phyloP scores from a whole-genome alignment of 228 moss, liverwort and hornwort genomes.

The Sphagnum fallax region DNA sequence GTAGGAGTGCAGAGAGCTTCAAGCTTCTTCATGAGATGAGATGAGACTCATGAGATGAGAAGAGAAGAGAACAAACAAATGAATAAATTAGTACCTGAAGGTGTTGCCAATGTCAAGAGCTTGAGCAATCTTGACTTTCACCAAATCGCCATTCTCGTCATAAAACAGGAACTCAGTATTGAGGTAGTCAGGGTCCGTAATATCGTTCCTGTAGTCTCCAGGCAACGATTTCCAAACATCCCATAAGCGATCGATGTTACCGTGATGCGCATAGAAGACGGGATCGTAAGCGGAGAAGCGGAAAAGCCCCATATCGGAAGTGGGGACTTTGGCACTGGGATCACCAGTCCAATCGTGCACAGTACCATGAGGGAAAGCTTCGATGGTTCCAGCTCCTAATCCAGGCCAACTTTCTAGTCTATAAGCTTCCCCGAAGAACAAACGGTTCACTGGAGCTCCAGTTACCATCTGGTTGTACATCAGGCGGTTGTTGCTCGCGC shows the following conservation, averaged over 20 bases:
- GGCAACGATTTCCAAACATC: constrained; percentile 27
- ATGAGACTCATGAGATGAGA: no score
- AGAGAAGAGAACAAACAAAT: no score
- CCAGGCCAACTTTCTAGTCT: constrained; percentile 23
- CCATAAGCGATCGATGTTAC: constrained; percentile 51
- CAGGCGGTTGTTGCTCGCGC: constrained; percentile 12
- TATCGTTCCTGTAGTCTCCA: constrained; percentile 14
- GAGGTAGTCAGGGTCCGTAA: constrained; percentile 30
- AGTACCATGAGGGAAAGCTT: constrained; percentile 20
- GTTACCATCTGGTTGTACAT: constrained; percentile 16
- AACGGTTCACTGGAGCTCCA: constrained; percentile 2
- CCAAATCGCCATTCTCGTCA: constrained; percentile 44
- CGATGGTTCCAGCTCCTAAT: constrained; percentile 15
- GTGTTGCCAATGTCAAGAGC: constrained; percentile 8
- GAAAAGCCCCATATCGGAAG: constrained; percentile 40
- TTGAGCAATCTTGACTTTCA: constrained; percentile 40
- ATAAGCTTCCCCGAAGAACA: constrained; percentile 19
- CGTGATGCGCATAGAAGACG: constrained; percentile 32
- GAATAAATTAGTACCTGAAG: no score
- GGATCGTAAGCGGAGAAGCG: constrained; percentile 35
- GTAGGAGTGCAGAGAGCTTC: no score
- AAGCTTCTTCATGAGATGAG: no score
- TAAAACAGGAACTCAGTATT: constrained; percentile 40
- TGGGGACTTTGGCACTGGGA: no score
- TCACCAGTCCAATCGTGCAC: constrained; percentile 31